A percentile compares a stretch with the other conserved stretches of the same genome.
Conservation (phyloP, 768 basidiomycete species). For the Epithele typhae region DNA sequence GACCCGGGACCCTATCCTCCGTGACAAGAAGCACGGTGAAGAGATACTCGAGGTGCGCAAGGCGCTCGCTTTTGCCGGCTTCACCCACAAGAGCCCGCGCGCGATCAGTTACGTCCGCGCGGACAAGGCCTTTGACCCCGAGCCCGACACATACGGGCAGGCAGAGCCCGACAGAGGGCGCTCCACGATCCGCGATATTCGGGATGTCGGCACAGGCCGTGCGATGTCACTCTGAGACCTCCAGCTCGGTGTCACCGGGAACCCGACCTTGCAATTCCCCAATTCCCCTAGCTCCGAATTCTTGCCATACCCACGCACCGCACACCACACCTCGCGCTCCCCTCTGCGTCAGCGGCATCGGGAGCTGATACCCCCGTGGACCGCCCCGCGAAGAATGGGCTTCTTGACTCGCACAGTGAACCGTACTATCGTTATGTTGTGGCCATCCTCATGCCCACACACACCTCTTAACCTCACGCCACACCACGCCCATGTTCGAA, state of each 20-base stretch:
- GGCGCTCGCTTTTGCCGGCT: constrained; percentile 85
- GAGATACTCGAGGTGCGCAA: constrained; percentile 89
- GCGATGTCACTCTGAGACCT: constrained; percentile 75
- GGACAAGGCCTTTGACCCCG: constrained; percentile 65
- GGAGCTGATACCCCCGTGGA: constrained; percentile 11
- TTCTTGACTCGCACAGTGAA: neutral
- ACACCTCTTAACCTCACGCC: too few species aligned
- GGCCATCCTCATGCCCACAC: too few species aligned
- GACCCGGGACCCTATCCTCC: constrained; percentile 85
- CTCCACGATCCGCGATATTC: constrained; percentile 55
- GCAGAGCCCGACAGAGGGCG: constrained; percentile 55
- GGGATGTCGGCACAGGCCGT: constrained; percentile 64
- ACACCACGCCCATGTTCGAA: too few species aligned
- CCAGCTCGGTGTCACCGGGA: too few species aligned
- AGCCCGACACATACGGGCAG: constrained; percentile 46
- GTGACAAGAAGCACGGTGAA: constrained; percentile 79
- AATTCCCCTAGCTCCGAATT: too few species aligned
- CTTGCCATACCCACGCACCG: too few species aligned
- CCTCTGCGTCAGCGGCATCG: too few species aligned
- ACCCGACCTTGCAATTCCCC: too few species aligned
- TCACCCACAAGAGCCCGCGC: constrained; percentile 87
- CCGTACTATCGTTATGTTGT: neutral
- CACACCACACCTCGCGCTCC: constrained; percentile 17
- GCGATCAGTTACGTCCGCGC: constrained; percentile 71
- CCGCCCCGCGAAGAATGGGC: neutral